Base-by-base conservation (phyloP, 495 filamentous ascomycete species). In the Venustampulla echinocandica region DNA sequence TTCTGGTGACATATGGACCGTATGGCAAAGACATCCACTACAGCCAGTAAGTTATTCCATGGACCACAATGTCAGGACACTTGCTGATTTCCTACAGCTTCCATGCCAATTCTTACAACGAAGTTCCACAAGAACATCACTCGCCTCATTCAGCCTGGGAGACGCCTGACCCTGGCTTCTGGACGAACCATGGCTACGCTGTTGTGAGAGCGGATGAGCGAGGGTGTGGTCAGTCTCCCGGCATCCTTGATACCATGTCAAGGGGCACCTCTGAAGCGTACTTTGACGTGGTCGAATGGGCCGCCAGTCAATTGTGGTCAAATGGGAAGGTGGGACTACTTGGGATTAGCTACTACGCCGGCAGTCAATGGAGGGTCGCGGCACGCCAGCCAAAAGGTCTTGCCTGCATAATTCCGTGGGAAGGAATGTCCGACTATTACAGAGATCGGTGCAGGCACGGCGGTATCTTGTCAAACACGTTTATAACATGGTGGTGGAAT, bases 11-110 rank as follows among this genome's bases (percentile, higher is more conserved):
- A 4, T 75, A 75, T 49, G 73, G 73, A 0, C 78, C 79, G 1
- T 83, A 83, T 48, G 79, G 77, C n/a, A 82, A 83, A 49, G 78
- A 81, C 54, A 68, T 72, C 6, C 65, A 59, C 24, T 76, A 74
- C 55, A 46, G 56, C 28, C 57, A 60, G 54, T 68, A 49, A 21
- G 61, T 48, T 50, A 21, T 30, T 34, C 1, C n/a, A n/a, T n/a
- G n/a, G n/a, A n/a, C n/a, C n/a, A n/a, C n/a, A n/a, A n/a, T 54
- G 30, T 13, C 24, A 25, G 40, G 41, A 35, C 24, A 30, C 13
- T 34, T 20, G 15, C 7, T 27, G 21, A 38, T 35, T 20, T 42
- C 7, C 22, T 61, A 52, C 36, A 44, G 41, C 21, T 75, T 79
- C 55, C 62, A 65, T 42, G 32, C 60, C 0, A 36, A 48, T 10